Conservation (phyloP, 2,329 filamentous ascomycete species). For the Claviceps quebecensis region DNA sequence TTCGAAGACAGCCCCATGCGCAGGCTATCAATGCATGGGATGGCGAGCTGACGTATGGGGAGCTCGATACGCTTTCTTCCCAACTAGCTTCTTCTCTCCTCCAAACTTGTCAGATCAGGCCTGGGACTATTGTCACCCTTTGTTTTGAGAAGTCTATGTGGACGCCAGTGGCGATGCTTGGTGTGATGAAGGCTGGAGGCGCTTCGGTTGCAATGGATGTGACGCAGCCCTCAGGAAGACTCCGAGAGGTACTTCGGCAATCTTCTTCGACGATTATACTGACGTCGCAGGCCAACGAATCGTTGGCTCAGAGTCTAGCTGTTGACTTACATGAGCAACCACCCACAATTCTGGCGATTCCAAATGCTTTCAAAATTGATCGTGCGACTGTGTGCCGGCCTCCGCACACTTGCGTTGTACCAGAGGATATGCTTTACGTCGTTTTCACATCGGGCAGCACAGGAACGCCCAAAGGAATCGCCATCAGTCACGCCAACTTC, state of each 20-base stretch:
- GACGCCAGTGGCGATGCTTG: slow-evolving; percentile 30
- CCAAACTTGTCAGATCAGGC: slow-evolving; percentile 18
- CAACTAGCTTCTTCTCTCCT: slow-evolving; percentile 25
- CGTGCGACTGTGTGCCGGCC: no score
- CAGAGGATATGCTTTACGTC: not conserved
- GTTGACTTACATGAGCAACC: not conserved
- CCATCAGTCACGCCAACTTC: not conserved
- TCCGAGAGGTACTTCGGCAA: slow-evolving; percentile 30
- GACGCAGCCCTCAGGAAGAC: slow-evolving; percentile 29
- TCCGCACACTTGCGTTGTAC: not conserved
- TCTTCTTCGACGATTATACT: not conserved
- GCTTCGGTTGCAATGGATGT: slow-evolving; percentile 33
- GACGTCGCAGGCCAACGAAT: not conserved
- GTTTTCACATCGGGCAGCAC: slow-evolving; percentile 1
- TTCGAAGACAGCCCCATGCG: slow-evolving; percentile 21
- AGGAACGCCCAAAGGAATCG: not conserved
- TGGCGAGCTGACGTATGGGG: slow-evolving; percentile 30
- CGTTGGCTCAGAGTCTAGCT: not conserved
- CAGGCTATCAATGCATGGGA: slow-evolving; percentile 37
- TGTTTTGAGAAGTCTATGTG: slow-evolving; percentile 36
- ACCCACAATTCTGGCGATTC: not conserved
- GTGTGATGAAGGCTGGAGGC: slow-evolving; percentile 32
- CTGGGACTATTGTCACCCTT: slow-evolving; percentile 30
- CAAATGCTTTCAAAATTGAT: no score
- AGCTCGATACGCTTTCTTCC: slow-evolving; percentile 29